These are phyloP conservation scores for Pseudoscleropodium purum DNA, from an alignment of 225 moss, liverwort and hornwort species.

Conservation along the genomic window DNA sequence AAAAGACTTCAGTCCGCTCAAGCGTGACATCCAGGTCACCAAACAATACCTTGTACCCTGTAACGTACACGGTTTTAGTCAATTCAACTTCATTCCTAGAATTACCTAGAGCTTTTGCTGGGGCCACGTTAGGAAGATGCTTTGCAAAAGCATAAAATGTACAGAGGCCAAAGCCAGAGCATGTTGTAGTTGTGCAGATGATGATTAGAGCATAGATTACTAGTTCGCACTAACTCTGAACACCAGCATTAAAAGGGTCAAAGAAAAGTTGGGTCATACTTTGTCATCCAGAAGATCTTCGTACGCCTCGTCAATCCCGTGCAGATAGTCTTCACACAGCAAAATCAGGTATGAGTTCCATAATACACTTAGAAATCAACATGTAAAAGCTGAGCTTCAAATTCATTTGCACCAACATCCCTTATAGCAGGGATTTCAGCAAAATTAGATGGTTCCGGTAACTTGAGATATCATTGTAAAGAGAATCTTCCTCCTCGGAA, in stretches of 20 bases:
- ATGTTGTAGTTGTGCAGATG: not conserved
- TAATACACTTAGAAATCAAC: not conserved
- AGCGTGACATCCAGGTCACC: not conserved
- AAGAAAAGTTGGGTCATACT: constrained; percentile 20
- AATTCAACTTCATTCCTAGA: not conserved
- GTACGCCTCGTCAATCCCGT: constrained; percentile 66
- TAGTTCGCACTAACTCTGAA: not conserved
- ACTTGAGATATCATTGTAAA: not conserved
- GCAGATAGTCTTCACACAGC: constrained; percentile 59
- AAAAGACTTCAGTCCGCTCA: not conserved
- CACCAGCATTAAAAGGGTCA: not conserved
- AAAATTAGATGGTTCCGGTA: not conserved
- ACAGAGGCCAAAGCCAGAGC: not conserved
- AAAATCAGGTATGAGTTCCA: not conserved
- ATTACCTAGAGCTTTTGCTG: not conserved
- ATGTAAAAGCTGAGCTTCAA: not conserved
- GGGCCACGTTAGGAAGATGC: not conserved
- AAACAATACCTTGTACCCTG: not conserved
- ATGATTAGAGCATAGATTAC: not conserved
- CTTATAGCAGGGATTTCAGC: not conserved
- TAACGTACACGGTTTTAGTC: not conserved
- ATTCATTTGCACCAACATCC: not conserved
- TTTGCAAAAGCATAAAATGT: not conserved
- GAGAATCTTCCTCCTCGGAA: not conserved
- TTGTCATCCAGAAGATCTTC: constrained; percentile 62